Percentiles rank a stretch among this genome's conserved stretches.
These are phyloP conservation scores for Neurospora sublineolata DNA, from an alignment of 495 filamentous ascomycete genomes.

Conservation along the genomic window DNA sequence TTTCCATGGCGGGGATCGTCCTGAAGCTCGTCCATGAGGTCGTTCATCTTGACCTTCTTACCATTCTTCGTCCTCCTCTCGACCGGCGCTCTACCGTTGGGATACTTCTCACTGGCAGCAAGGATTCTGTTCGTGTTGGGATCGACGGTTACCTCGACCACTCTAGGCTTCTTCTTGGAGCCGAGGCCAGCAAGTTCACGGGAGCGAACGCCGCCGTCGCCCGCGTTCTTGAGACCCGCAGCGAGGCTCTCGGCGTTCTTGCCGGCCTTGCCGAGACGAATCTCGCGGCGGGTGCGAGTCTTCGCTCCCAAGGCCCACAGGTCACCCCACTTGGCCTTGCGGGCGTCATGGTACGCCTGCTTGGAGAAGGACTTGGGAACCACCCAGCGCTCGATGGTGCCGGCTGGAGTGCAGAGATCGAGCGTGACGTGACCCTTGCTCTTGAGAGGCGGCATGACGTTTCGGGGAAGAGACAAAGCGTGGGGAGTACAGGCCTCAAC, in stretches of 20 bases:
- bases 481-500: conserved; percentile 26
- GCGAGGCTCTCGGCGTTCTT: background rate
- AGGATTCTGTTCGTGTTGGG: conserved; percentile 17
- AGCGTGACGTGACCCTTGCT: conserved; percentile 75
- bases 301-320: conserved; percentile 93
- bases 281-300: conserved; percentile 51
- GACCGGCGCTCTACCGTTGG: conserved; percentile 7
- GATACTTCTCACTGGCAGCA: conserved; percentile 19
- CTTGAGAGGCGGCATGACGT: conserved; percentile 73
- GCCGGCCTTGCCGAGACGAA: conserved; percentile 46
- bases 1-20: conserved; percentile 6
- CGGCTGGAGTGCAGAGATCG: conserved; percentile 81
- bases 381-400: conserved; percentile 86
- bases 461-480: conserved; percentile 63
- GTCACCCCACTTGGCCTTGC: conserved; percentile 86
- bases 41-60: conserved; percentile 34
- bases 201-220: conserved; percentile 33
- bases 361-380: conserved; percentile 71
- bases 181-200: conserved; percentile 13
- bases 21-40: conserved; percentile 29
- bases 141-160: conserved; percentile 25
- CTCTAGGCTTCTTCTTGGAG: conserved; percentile 17
- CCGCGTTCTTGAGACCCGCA: conserved; percentile 2
- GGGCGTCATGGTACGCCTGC: conserved; percentile 77
- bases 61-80: conserved; percentile 46